Conservation (phyloP, 495 filamentous ascomycete genomes). For the Penicillium cinerascens region DNA sequence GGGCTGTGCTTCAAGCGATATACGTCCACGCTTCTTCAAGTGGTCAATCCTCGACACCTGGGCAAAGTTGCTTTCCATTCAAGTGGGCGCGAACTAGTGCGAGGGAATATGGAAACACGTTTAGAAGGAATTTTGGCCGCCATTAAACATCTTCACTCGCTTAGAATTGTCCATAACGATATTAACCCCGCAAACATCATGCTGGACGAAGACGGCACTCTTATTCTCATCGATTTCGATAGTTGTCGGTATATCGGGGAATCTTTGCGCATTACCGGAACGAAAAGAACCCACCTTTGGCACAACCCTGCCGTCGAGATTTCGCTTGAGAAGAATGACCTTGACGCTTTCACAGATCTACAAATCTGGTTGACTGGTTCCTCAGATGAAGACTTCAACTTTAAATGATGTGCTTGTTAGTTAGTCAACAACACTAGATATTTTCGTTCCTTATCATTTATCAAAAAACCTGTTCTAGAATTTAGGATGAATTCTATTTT, state of each 20-base stretch:
- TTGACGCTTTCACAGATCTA: conserved; percentile 19
- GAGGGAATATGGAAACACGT: conserved; percentile 11
- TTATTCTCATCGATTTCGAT: conserved; percentile 44
- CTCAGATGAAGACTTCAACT: background rate
- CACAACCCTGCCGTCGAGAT: conserved; percentile 16
- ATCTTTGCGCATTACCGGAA: conserved; percentile 14
- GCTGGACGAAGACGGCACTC: conserved; percentile 29
- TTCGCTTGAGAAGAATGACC: conserved; percentile 17
- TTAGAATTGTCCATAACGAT: conserved; percentile 39
- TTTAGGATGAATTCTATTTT: too few species aligned
- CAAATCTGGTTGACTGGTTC: conserved; percentile 13
- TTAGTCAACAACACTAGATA: too few species aligned
- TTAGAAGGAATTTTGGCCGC: conserved; percentile 29
- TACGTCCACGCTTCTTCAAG: conserved; percentile 29
- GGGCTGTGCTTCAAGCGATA: conserved; percentile 38
- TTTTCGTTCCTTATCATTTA: too few species aligned
- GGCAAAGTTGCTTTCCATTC: conserved; percentile 19
- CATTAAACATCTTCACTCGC: conserved; percentile 34
- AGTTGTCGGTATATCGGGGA: conserved; percentile 25
- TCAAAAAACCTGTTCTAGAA: too few species aligned
- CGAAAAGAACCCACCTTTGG: conserved; percentile 25
- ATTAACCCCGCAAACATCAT: conserved; percentile 38
- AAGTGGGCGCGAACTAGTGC: conserved; percentile 16
- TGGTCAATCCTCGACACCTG: conserved; percentile 19
- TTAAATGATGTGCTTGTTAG: background rate